Evolutionary conservation across 2,329 filamentous ascomycete species (phyloP), one percentile per base, ranked within the genome.

Genomic region (Sporothrix mexicana): DNA sequence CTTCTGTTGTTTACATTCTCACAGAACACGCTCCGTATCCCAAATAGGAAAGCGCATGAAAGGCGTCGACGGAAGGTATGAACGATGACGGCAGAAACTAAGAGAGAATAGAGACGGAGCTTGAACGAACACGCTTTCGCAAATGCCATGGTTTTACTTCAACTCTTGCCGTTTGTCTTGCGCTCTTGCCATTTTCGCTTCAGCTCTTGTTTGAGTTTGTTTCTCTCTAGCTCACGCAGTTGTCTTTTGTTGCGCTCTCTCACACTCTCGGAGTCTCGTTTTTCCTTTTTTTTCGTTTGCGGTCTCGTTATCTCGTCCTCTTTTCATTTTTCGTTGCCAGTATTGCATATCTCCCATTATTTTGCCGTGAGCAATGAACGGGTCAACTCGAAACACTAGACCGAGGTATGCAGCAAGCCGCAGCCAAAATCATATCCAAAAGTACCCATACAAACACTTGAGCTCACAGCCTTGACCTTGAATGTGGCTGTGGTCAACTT

Each of bases 121-220:
- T 4, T 51, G 23, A 41, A 17, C 9, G n/a, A 17, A 61, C 57
- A 61, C 61, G 20, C n/a, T 30, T 49, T 67, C 5, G 6, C 12
- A 30, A 13, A 8, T 66, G 20, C 43, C 61, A 49, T 47, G 41
- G 7, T 36, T 36, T 7, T 36, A 36, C 30, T 36, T 36, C 5
- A 7, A 4, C 7, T 36, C 30, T 36, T 36, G 30, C 30, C 12
- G 25, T 66, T 57, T n/a, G 20, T 57, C 23, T 57, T 23, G 7
- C 17, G 5, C 9, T 20, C n/a, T 47, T 67, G 20, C 13, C 13
- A 30, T 49, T 49, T 10, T 49, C 62, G 20, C 62, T 67, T 49
- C 43, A n/a, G 13, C 64, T 36, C 45, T 45, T 67, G 45, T 67
- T 51, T 36, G 64, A 51, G 23, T 67, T 23, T 67, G 64, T 51